These are phyloP conservation scores for California macrophylla DNA, from an alignment of 441 rosid species.

Conservation along the genomic window DNA sequence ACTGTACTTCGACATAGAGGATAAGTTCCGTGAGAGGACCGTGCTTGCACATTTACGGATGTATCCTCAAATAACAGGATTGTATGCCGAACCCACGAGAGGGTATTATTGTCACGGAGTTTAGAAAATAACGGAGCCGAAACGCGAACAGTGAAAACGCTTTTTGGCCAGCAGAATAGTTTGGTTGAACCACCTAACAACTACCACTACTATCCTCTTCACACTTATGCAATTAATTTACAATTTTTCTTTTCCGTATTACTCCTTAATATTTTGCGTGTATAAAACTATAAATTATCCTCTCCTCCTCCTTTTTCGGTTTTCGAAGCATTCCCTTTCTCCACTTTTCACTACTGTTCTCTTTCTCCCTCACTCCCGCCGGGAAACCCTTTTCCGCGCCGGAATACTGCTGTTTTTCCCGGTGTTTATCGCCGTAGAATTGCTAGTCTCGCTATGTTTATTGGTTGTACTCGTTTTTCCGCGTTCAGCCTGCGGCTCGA, in stretches of 20 bases:
- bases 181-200: constrained; percentile 98
- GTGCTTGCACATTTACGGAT: constrained; percentile 24
- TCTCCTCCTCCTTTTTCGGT: constrained; percentile 37
- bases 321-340: constrained; percentile 42
- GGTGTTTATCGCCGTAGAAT: not conserved
- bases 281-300: constrained; percentile 70
- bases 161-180: constrained; percentile 66
- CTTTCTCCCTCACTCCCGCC: constrained; percentile 27
- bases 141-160: constrained; percentile 47
- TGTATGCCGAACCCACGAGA: not conserved
- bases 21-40: constrained; percentile 24
- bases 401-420: constrained; percentile 18
- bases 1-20: constrained; percentile 21
- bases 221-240: constrained; percentile 9
- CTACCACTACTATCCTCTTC: constrained; percentile 53
- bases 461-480: not conserved
- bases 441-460: not conserved
- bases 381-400: constrained; percentile 19
- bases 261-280: constrained; percentile 21
- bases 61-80: constrained; percentile 7
- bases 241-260: constrained; percentile 17
- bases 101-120: not conserved
- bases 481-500: constrained; percentile 14
- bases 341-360: constrained; percentile 23
- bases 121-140: constrained; percentile 7